phyloP scores from a whole-genome alignment of 352 stramenopile genomes.

The Phytophthora fragariaefolia region DNA sequence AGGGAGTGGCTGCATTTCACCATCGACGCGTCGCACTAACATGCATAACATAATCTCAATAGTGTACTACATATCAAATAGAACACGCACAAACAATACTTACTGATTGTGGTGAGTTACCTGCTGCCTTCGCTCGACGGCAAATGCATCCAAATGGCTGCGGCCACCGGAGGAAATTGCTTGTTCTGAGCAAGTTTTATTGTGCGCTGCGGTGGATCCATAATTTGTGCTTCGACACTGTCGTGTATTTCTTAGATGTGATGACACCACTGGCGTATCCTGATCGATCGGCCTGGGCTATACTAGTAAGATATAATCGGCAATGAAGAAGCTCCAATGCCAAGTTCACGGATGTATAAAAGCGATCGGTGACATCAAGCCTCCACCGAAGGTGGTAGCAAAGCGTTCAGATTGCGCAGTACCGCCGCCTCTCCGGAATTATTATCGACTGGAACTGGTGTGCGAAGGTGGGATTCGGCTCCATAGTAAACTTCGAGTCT shows the following conservation, averaged over 20 bases:
- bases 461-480: background rate
- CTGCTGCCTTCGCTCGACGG: slow-evolving; percentile 5
- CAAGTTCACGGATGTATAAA: slow-evolving; percentile 5
- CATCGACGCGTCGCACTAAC: slow-evolving; percentile 1
- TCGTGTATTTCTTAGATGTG: slow-evolving; percentile 1
- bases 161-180: slow-evolving; percentile 4
- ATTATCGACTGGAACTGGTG: slow-evolving; percentile 7
- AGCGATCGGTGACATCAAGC: slow-evolving; percentile 1
- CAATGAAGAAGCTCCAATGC: slow-evolving; percentile 7
- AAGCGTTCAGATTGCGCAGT: slow-evolving; percentile 9
- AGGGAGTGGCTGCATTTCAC: background rate
- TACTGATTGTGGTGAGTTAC: slow-evolving; percentile 6
- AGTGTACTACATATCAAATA: background rate
- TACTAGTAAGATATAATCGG: background rate
- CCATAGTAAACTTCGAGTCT: too few relatives aligned
- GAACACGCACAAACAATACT: background rate
- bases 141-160: slow-evolving; percentile 18
- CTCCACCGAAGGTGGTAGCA: background rate
- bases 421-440: slow-evolving; percentile 1
- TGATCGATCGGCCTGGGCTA: background rate
- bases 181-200: slow-evolving; percentile 13
- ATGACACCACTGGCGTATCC: background rate
- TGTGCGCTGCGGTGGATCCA: slow-evolving; percentile 3
- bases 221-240: background rate
- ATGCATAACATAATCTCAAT: background rate